A percentile compares a stretch with the other conserved stretches of the same genome.
Conservation (phyloP, 768 basidiomycete genomes). For the Leccinellum rugosiceps region DNA sequence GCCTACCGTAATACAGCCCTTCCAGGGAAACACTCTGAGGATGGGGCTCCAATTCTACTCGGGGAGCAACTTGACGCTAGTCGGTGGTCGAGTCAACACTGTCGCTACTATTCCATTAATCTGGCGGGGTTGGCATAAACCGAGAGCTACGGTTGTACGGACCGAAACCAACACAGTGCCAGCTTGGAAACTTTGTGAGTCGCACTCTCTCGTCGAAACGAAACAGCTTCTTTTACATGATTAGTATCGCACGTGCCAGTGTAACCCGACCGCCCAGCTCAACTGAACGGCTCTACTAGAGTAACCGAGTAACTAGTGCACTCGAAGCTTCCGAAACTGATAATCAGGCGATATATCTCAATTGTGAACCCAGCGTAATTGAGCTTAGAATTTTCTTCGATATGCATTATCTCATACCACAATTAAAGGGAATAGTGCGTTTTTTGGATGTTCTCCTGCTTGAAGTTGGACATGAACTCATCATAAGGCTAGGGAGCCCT, state of each 20-base stretch:
- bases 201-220: neutral
- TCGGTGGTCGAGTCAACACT: no score
- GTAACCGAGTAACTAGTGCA: neutral
- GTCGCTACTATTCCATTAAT: no score
- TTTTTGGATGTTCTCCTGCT: neutral
- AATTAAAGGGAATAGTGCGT: no score
- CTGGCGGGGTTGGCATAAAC: no score
- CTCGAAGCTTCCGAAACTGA: neutral
- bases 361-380: neutral
- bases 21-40: no score
- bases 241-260: neutral
- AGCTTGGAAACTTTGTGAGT: no score
- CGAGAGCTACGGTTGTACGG: no score
- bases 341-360: neutral
- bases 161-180: no score
- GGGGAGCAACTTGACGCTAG: no score
- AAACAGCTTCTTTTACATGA: neutral
- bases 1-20: no score
- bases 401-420: no score
- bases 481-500: neutral
- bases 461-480: neutral
- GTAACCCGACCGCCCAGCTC: neutral
- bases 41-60: no score
- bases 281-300: neutral
- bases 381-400: neutral